These are phyloP conservation scores for Irpex sp. DNA, from an alignment of 1,284 basidiomycete genomes.

Conservation along the genomic window DNA sequence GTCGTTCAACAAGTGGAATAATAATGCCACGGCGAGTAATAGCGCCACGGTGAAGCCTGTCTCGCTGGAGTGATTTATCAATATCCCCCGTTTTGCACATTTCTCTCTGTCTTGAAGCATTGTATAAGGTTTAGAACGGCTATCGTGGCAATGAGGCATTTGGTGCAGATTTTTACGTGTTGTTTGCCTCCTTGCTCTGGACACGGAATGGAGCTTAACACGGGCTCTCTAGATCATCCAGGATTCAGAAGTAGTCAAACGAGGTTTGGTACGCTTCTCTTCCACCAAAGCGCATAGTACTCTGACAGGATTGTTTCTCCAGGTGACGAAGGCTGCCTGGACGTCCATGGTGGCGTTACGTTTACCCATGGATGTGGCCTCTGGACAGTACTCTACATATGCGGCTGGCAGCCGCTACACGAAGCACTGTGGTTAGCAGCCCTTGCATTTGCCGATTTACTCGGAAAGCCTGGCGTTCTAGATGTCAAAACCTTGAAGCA, in stretches of 20 bases:
- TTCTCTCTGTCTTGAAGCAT: neutral
- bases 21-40: neutral
- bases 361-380: too few relatives aligned
- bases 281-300: too few relatives aligned
- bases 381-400: too few relatives aligned
- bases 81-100: neutral
- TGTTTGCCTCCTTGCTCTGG: too few relatives aligned
- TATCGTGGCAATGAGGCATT: too few relatives aligned
- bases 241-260: neutral
- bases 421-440: neutral
- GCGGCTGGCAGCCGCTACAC: too few relatives aligned
- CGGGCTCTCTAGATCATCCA: neutral
- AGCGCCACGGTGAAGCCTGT: neutral
- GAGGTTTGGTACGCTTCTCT: neutral
- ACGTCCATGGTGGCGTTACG: too few relatives aligned
- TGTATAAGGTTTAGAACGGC: neutral
- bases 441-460: neutral
- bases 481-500: neutral
- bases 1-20: slow-evolving; percentile 16
- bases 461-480: neutral
- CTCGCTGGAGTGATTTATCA: neutral
- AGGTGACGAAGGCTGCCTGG: too few relatives aligned
- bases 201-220: too few relatives aligned
- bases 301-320: too few relatives aligned
- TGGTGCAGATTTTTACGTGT: too few relatives aligned